Evolutionary conservation across 1,139 yeast genomes (phyloP).

Genomic region (Lodderomyces margitis): DNA sequence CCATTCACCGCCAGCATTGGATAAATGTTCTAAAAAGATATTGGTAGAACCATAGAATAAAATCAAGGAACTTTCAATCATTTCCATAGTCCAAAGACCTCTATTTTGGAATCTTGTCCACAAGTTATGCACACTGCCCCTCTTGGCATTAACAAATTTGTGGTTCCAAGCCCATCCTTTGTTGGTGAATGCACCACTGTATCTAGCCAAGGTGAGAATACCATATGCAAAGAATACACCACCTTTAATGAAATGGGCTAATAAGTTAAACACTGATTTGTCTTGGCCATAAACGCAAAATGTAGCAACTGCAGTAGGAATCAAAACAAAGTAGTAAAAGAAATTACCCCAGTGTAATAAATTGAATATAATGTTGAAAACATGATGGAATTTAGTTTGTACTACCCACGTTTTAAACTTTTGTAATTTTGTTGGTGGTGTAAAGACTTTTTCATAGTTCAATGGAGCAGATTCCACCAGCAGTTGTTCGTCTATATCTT

Average conservation of each 20-base stretch:
- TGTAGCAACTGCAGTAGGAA: constrained; percentile 76
- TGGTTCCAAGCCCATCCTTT: constrained; percentile 94
- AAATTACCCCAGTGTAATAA: constrained; percentile 66
- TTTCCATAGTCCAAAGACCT: constrained; percentile 78
- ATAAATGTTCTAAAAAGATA: constrained; percentile 82
- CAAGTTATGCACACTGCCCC: constrained; percentile 5
- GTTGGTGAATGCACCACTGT: constrained; percentile 73
- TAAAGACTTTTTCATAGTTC: constrained; percentile 10
- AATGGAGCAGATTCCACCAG: constrained; percentile 19
- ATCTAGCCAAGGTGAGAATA: constrained; percentile 72
- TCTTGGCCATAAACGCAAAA: constrained; percentile 70
- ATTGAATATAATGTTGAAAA: constrained; percentile 36
- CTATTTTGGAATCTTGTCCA: constrained; percentile 44
- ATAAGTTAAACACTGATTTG: constrained; percentile 64
- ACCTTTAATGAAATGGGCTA: constrained; percentile 96
- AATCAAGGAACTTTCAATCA: constrained; percentile 73
- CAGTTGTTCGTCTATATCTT: constrained; percentile 7
- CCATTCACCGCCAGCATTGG: constrained; percentile 78
- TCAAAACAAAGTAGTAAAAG: constrained; percentile 55
- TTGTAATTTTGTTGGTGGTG: constrained; percentile 6
- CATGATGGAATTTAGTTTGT: constrained; percentile 11
- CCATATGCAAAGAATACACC: constrained; percentile 83
- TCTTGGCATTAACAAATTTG: constrained; percentile 31
- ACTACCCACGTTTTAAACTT: constrained; percentile 12
- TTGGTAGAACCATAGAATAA: constrained; percentile 87